Evolutionary conservation across 208 protist genomes (phyloP), one percentile per base, ranked within the genome.

Genomic region (Balamuthia mandrillaris): DNA sequence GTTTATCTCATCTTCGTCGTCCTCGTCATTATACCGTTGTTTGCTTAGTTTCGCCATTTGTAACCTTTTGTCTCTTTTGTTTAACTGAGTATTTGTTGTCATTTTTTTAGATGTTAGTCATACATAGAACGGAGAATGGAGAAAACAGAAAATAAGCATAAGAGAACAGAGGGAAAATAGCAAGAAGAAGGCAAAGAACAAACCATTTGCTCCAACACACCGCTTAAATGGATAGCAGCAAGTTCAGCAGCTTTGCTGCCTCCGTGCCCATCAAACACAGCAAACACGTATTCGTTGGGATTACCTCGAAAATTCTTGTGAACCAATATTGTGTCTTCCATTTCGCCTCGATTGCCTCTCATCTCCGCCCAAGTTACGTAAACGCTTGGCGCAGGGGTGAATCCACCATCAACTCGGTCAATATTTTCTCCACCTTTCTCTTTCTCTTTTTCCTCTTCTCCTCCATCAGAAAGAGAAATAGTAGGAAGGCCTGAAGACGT

Each of bases 271-370:
- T 83, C 75, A 18, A 83, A 83, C 24, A 83, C 66, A 24, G 75
- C 75, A 29, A 52, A 83, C 10, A 83, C 37, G 37, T 83, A 54
- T 10, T 35, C 31, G 27, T 83, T 44, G 75, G 52, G 52, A n/a
- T n/a, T n/a, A 9, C 47, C 9, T 54, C 31, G 47, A 10, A 68
- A 44, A n/a, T 33, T 39, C 9, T 66, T 35, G 35, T 83, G 61
- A 54, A 83, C 21, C 41, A 68, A 83, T n/a, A 83, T 31, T 14
- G 75, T 83, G 75, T 83, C 75, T 44, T 83, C 75, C 75, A 83
- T 83, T 16, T 49, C 66, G 3, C 52, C 52, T 29, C 75, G 75
- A 29, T 68, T 35, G 10, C 75, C 75, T 7, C 75, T 49, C 75
- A 83, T 83, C 56, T 83, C 75, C 12, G 75, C 75, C 75, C 75